These are phyloP conservation scores for Xanthoparmelia taractica DNA, from an alignment of 495 filamentous ascomycete genomes.

Conservation along the genomic window DNA sequence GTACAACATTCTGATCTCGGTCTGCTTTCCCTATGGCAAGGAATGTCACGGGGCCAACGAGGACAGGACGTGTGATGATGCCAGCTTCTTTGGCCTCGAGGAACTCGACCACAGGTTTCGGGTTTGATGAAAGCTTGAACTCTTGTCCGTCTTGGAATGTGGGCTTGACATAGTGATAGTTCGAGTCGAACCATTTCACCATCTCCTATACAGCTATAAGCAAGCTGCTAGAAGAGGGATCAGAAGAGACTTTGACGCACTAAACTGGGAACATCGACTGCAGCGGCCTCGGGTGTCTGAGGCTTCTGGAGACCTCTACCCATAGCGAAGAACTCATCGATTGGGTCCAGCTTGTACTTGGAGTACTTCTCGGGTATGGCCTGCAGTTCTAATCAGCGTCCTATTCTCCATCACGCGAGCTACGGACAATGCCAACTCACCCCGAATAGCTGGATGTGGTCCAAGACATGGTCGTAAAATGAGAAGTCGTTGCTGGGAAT, in stretches of 20 bases:
- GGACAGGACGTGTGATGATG: slow-evolving; percentile 82
- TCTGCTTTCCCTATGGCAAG: slow-evolving; percentile 93
- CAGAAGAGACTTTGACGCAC: slow-evolving; percentile 33
- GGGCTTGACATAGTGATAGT: slow-evolving; percentile 99
- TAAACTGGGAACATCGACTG: slow-evolving; percentile 84
- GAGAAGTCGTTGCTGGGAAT: slow-evolving; percentile 99
- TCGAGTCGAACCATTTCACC: slow-evolving; percentile 99
- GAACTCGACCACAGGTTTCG: slow-evolving; percentile 92
- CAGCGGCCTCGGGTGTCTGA: slow-evolving; percentile 45
- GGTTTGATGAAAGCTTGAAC: slow-evolving; percentile 77
- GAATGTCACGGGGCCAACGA: slow-evolving; percentile 95
- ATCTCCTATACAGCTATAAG: slow-evolving; percentile 57
- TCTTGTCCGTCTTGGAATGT: slow-evolving; percentile 91
- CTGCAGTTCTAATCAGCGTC: slow-evolving; percentile 35
- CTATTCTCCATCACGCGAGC: neutral
- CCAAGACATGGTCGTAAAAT: slow-evolving; percentile 95
- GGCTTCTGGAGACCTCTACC: slow-evolving; percentile 92
- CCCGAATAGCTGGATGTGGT: slow-evolving; percentile 97
- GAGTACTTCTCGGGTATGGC: slow-evolving; percentile 85
- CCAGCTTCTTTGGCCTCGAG: slow-evolving; percentile 95
- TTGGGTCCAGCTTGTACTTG: slow-evolving; percentile 68
- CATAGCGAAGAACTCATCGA: slow-evolving; percentile 99
- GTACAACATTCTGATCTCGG: slow-evolving; percentile 81
- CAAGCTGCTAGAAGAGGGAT: slow-evolving; percentile 7
- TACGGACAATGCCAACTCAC: slow-evolving; percentile 44